A percentile compares a stretch with the other conserved stretches of the same genome.
These are phyloP conservation scores for Ophryocystis elektroscirrha DNA, from an alignment of 169 alveolate genomes.

Conservation along the genomic window DNA sequence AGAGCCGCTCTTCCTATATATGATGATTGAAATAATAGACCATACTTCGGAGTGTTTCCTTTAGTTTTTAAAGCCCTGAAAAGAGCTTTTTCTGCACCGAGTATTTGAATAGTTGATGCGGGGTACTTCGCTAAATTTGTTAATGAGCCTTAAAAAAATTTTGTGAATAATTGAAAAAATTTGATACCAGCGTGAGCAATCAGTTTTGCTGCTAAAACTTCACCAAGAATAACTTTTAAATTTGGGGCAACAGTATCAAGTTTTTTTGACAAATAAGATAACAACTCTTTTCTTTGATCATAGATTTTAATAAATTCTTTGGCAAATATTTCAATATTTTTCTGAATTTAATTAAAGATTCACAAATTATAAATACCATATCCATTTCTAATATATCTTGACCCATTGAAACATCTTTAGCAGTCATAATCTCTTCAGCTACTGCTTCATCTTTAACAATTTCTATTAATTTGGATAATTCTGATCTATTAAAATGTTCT, in stretches of 20 bases:
- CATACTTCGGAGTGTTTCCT: constrained; percentile 96
- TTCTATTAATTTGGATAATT: not conserved
- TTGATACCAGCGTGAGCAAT: constrained; percentile 85
- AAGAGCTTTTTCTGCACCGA: constrained; percentile 93
- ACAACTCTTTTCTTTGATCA: not conserved
- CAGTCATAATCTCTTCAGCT: constrained; percentile 53
- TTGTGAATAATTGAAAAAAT: not conserved
- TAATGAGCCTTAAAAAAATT: not conserved
- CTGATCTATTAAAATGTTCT: not conserved
- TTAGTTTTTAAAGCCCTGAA: constrained; percentile 85
- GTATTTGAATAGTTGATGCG: constrained; percentile 77
- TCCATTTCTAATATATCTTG: constrained; percentile 74
- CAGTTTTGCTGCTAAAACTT: constrained; percentile 68
- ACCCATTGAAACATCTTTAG: constrained; percentile 78
- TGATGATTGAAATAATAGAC: constrained; percentile 78
- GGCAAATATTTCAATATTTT: constrained; percentile 62
- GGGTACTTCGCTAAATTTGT: constrained; percentile 64
- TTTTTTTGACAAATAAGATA: constrained; percentile 56
- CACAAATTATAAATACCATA: too few relatives aligned
- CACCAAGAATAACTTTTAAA: constrained; percentile 71
- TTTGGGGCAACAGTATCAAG: constrained; percentile 91
- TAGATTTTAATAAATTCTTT: constrained; percentile 37
- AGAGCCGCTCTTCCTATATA: constrained; percentile 81
- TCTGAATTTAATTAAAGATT: too few relatives aligned
- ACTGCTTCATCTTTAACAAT: constrained; percentile 24